Evolutionary conservation across 2,329 filamentous ascomycete species (phyloP), one percentile per base, ranked within the genome.

Genomic region (Epicoccum nigrum): DNA sequence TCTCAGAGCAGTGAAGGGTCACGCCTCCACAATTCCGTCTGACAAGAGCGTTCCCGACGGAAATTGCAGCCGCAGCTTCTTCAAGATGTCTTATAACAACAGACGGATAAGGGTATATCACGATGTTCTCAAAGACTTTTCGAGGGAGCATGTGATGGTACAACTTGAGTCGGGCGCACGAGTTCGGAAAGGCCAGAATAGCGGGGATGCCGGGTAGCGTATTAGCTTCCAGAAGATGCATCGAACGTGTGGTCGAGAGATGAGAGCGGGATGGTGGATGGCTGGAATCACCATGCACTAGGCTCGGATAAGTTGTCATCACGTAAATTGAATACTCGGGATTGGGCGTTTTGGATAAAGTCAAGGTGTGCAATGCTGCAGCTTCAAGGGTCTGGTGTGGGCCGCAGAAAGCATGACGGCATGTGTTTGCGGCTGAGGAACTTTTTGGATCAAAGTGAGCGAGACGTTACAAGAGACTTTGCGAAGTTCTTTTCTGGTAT

Each of bases 241-340:
- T 17, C 32, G 49, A 47, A 46, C 32, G 32, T 38, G 38, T 52
- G 49, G 49, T 20, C 33, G 38, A 52, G 32, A 39, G 28, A 35
- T 11, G 19, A 32, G 17, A 16, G 19, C 20, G 19, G 9, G 27
- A 6, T 40, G 44, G 27, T 33, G 28, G 23, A 28, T 47, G 35
- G 32, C 44, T 47, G 37, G 35, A 21, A 19, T 12, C 15, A 12
- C 34, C 31, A n/a, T 16, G 35, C 42, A 38, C 38, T 46, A 52
- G 32, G 32, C 49, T 46, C 42, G 31, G 42, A 41, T 16, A 21
- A 35, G 60, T 64, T 61, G 58, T 61, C 59, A 67, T 64, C 56
- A 69, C 55, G 63, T 68, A 68, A 69, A 65, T 55, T 42, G 50
- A 65, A 66, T 49, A 60, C 54, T 45, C 41, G 47, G 55, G 56